A percentile compares a stretch with the other conserved stretches of the same genome.
Evolutionary conservation across 331 rosid species (phyloP).

Genomic region (Rosa hybrid): DNA sequence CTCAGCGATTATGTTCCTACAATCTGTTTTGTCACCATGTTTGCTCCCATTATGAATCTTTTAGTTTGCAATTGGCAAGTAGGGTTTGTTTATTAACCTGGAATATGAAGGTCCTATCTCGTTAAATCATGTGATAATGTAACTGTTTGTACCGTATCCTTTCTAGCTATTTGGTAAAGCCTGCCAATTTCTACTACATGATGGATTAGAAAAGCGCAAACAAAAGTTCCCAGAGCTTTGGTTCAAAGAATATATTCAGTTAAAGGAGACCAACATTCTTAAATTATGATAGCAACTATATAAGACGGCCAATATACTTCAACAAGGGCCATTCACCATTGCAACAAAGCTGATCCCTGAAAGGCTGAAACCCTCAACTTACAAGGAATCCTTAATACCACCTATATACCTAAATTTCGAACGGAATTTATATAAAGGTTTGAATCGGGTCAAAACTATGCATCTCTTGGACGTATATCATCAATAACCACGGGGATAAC

Average conservation of each 20-base stretch:
- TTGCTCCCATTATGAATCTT: not conserved
- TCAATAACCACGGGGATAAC: slow-evolving; percentile 52
- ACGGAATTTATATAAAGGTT: not conserved
- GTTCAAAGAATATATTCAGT: not conserved
- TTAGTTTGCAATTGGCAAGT: not conserved
- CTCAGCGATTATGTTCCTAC: not conserved
- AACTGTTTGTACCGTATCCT: not conserved
- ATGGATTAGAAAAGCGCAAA: not conserved
- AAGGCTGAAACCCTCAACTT: not conserved
- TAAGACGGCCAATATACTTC: not conserved
- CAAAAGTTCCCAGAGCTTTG: not conserved
- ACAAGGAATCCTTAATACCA: slow-evolving; percentile 31
- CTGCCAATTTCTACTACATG: not conserved
- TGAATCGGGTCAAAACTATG: slow-evolving; percentile 38
- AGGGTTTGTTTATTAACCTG: not conserved
- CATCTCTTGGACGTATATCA: slow-evolving; percentile 38
- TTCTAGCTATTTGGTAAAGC: not conserved
- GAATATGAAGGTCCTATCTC: not conserved
- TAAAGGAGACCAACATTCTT: not conserved
- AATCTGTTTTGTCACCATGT: not conserved
- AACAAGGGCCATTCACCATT: slow-evolving; percentile 4
- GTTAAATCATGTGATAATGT: not conserved
- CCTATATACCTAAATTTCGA: slow-evolving; percentile 26
- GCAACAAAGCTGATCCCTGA: slow-evolving; percentile 1
- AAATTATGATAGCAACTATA: slow-evolving; percentile 2